Base-by-base conservation (phyloP, 2,329 filamentous ascomycete genomes). In the Chrysoporthe cubensis region DNA sequence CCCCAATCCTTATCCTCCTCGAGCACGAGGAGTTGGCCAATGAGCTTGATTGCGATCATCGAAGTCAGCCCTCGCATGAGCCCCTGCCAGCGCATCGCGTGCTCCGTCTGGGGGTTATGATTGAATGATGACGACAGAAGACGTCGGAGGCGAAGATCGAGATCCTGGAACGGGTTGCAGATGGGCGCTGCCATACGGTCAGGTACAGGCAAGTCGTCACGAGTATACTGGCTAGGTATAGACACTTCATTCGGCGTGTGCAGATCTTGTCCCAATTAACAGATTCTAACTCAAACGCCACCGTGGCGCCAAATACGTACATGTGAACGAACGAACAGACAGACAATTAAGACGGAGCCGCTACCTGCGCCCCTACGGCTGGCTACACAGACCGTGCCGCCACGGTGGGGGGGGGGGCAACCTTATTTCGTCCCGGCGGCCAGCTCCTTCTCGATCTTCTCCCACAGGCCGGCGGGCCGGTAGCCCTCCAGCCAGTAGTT, bases 401-500 rank as follows among this genome's bases (percentile, higher is more conserved):
- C 37, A 40, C 37, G 4, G 5, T 1, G 37, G 37, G 6, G 9
- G 37, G 26, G 26, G 26, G 26, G 26, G 26, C 26, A 26, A 5
- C 37, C 37, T 40, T 40, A 32, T 34, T 34, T 34, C 50, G 50
- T 54, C 50, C 50, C 50, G 4, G 50, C 50, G 21, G 50, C 50
- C 50, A 54, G 26, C 50, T 54, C 50, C 26, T 58, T 68, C 65
- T 75, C 70, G 37, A 75, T 69, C 56, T 71, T 67, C 2, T 54
- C 70, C 75, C 75, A 76, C 18, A 72, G 67, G 1, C 74, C 73
- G 58, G 71, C 72, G 21, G 70, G 67, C 62, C 72, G 70, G 62
- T 72, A 75, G 9, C 72, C 75, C 5, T 70, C 74, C 2, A 75
- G 57, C 75, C 75, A 76, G 52, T 75, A 76, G 66, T 77, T 76